Evolutionary conservation across 78 protist species (phyloP).

Genomic region (Creolimax fragrantissima): DNA sequence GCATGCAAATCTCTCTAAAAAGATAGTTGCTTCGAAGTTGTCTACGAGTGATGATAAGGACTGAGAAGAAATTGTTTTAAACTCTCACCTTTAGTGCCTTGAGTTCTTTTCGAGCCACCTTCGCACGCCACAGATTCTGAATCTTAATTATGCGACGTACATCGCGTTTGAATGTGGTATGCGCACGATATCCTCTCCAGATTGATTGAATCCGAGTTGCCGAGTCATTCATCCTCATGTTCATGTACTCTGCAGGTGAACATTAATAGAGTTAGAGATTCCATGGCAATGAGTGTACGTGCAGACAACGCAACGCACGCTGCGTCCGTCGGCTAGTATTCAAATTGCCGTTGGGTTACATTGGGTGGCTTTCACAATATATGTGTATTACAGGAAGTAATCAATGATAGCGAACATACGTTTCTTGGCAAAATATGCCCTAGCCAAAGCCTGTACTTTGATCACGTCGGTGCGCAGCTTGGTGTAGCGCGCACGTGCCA

Average conservation of each 20-base stretch:
- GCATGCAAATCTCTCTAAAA: no score
- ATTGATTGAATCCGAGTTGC: not conserved
- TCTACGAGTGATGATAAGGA: no score
- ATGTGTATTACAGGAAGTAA: no score
- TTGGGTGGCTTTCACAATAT: no score
- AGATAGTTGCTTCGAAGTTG: no score
- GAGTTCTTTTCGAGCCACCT: not conserved
- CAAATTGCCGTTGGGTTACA: no score
- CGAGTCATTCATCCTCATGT: not conserved
- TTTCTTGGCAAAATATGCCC: not conserved
- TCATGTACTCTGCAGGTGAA: not conserved
- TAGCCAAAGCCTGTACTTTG: not conserved
- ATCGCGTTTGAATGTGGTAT: not conserved
- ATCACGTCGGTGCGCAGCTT: slow-evolving; percentile 8
- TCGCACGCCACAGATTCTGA: not conserved
- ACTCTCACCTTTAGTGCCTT: not conserved
- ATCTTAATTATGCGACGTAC: not conserved
- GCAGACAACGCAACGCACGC: not conserved
- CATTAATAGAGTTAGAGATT: no score
- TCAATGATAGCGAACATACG: no score
- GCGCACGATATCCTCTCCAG: not conserved
- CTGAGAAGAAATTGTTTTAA: no score
- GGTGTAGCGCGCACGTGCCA: not conserved
- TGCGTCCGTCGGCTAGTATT: no score
- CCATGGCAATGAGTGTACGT: no score